Percentiles rank a stretch among this genome's conserved stretches.
Conservation (phyloP, 139 green algal genomes). For the Chlamydomonas sp. region DNA sequence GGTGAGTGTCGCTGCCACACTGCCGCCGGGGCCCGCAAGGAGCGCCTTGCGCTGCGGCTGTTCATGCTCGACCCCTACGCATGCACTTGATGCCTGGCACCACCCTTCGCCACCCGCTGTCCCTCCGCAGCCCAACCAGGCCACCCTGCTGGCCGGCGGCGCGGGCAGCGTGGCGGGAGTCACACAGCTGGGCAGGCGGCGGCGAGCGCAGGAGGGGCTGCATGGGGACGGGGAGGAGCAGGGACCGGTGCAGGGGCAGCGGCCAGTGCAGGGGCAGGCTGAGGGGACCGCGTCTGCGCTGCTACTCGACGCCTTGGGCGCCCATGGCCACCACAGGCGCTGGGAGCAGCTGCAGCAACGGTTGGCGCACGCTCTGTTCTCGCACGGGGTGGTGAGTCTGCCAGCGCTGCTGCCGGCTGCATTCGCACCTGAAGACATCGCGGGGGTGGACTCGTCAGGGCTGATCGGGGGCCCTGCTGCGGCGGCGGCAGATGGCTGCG, state of each 20-base stretch:
- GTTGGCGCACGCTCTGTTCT: neutral
- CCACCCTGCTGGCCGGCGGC: constrained; percentile 1
- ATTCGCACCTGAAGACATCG: neutral
- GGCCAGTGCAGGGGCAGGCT: too few relatives aligned
- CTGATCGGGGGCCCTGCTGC: neutral
- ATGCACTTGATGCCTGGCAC: too few relatives aligned
- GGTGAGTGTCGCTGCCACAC: neutral
- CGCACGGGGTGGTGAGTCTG: neutral
- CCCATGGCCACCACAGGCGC: too few relatives aligned
- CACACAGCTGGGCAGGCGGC: neutral
- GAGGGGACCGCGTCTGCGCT: too few relatives aligned
- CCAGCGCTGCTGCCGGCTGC: constrained; percentile 2
- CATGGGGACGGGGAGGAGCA: too few relatives aligned
- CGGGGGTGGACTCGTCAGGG: too few relatives aligned
- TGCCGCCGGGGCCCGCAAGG: too few relatives aligned
- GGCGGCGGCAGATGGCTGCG: neutral
- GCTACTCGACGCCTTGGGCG: neutral
- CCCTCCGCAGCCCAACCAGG: neutral
- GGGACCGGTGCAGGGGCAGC: too few relatives aligned
- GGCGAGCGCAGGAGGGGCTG: neutral
- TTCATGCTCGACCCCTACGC: too few relatives aligned
- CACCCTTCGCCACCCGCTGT: too few relatives aligned
- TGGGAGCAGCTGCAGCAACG: neutral
- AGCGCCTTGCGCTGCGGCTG: too few relatives aligned
- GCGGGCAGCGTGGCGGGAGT: neutral